A percentile compares a stretch with the other conserved stretches of the same genome.
phyloP scores from a whole-genome alignment of 2,329 filamentous ascomycete species.

The Verticillium dahliae region DNA sequence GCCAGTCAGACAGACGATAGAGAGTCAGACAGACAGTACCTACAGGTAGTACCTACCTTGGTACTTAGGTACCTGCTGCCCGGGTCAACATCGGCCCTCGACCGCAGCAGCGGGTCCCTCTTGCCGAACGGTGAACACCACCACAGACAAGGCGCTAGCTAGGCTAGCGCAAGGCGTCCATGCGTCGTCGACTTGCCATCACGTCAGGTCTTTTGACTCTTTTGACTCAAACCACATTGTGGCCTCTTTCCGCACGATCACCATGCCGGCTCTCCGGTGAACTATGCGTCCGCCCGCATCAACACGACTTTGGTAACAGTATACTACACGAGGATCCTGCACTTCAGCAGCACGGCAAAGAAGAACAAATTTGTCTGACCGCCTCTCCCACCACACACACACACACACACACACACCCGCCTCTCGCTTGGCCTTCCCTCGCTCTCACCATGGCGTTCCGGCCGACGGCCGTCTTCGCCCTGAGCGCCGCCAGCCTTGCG shows the following conservation, averaged over 20 bases:
- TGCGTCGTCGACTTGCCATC: background rate
- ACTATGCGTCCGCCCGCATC: background rate
- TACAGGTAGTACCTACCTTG: too few relatives aligned
- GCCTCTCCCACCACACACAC: background rate
- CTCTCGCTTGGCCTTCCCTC: background rate
- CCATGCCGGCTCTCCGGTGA: background rate
- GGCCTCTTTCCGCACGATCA: background rate
- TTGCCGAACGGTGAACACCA: too few relatives aligned
- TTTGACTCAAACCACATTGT: background rate
- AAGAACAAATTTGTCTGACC: background rate
- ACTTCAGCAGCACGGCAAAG: background rate
- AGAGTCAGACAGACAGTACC: too few relatives aligned
- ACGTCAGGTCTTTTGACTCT: background rate
- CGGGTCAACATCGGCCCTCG: too few relatives aligned
- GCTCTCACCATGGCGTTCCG: conserved; percentile 8
- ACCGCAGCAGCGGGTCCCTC: too few relatives aligned
- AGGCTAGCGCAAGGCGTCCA: background rate
- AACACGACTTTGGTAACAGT: background rate
- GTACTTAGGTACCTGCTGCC: too few relatives aligned
- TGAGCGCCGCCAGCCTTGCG: conserved; percentile 7
- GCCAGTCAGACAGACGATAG: too few relatives aligned
- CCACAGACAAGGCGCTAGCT: too few relatives aligned
- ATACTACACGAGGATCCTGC: background rate
- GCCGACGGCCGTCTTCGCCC: conserved; percentile 10
- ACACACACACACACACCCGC: background rate